phyloP scores from a whole-genome alignment of 352 stramenopile genomes.

The Phytophthora quininea region DNA sequence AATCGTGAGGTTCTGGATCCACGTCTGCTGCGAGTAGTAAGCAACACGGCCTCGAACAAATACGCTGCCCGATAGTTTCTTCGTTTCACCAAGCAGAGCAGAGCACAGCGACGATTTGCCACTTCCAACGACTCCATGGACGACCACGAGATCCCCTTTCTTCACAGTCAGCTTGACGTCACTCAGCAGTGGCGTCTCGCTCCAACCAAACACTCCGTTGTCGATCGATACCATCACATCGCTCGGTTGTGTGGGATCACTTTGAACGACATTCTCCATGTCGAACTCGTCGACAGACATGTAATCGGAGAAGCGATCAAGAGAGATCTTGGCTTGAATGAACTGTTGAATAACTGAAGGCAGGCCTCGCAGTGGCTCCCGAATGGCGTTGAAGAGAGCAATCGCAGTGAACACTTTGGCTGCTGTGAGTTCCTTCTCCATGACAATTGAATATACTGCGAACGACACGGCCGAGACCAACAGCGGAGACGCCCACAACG shows the following conservation, averaged over 20 bases:
- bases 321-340: conserved; percentile 49
- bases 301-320: conserved; percentile 46
- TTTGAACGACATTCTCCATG: conserved; percentile 20
- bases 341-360: conserved; percentile 38
- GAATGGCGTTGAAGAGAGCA: conserved; percentile 58
- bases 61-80: conserved; percentile 44
- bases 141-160: conserved; percentile 56
- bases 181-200: conserved; percentile 25
- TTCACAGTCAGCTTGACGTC: conserved; percentile 47
- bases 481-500: conserved; percentile 53
- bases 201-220: conserved; percentile 44
- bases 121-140: conserved; percentile 53
- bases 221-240: conserved; percentile 32
- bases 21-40: conserved; percentile 88
- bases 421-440: conserved; percentile 45
- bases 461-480: conserved; percentile 58
- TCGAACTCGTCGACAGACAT: conserved; percentile 36
- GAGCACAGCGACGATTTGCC: conserved; percentile 67
- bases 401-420: conserved; percentile 63
- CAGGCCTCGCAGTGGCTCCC: conserved; percentile 41
- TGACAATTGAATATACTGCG: conserved; percentile 44
- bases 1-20: conserved; percentile 96
- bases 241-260: conserved; percentile 3
- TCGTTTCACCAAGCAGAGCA: conserved; percentile 85
- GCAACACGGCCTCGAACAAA: conserved; percentile 48